Conservation (phyloP, 1,139 yeast species). For the Schwanniomyces etchellsii region DNA sequence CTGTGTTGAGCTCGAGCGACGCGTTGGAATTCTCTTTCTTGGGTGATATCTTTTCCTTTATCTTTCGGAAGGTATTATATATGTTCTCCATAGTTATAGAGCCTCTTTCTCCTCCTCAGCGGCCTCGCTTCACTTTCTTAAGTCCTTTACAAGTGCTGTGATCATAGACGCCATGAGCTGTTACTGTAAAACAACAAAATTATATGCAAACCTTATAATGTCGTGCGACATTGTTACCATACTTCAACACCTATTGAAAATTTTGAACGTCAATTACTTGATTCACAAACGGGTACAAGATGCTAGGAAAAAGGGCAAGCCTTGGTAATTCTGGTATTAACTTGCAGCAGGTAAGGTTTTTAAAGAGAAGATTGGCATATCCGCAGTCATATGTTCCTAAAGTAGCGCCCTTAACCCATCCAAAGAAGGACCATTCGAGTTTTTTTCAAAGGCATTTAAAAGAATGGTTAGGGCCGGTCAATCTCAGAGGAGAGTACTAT, state of each 20-base stretch:
- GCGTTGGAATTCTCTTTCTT: slow-evolving; percentile 8
- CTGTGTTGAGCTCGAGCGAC: slow-evolving; percentile 5
- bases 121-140: neutral
- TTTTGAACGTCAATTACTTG: too few species aligned
- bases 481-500: slow-evolving; percentile 76
- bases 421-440: slow-evolving; percentile 27
- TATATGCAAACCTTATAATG: neutral
- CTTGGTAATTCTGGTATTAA: slow-evolving; percentile 1
- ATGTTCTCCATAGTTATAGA: slow-evolving; percentile 16
- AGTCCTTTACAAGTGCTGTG: too few species aligned
- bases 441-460: slow-evolving; percentile 32
- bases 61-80: slow-evolving; percentile 11
- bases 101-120: too few species aligned
- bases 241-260: too few species aligned
- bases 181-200: too few species aligned
- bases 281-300: too few species aligned
- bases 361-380: slow-evolving; percentile 23
- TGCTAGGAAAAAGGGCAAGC: neutral
- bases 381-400: slow-evolving; percentile 21
- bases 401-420: slow-evolving; percentile 19
- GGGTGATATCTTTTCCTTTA: slow-evolving; percentile 15
- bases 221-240: slow-evolving; percentile 1
- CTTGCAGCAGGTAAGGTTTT: slow-evolving; percentile 15
- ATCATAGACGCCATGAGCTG: too few species aligned
- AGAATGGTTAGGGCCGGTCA: slow-evolving; percentile 74